Conservation (phyloP, 176 grass and related monocot genomes). For the Rhynchospora tenuis region DNA sequence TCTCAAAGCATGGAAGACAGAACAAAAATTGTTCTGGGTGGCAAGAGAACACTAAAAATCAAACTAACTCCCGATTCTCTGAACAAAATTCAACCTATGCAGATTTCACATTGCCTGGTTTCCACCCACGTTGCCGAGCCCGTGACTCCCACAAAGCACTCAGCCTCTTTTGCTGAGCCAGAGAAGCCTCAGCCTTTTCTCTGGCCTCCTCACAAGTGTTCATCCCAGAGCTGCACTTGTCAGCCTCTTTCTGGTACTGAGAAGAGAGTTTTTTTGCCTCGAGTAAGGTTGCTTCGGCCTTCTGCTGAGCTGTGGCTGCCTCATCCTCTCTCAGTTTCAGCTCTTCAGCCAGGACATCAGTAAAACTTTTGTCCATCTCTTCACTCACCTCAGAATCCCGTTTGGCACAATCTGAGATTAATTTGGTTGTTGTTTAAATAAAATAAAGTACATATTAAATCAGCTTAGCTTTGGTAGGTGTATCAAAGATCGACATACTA, state of each 20-base stretch:
- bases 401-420: slow-evolving; percentile 61
- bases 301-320: slow-evolving; percentile 60
- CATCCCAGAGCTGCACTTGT: slow-evolving; percentile 98
- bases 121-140: slow-evolving; percentile 75
- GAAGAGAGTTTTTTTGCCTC: slow-evolving; percentile 94
- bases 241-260: slow-evolving; percentile 95
- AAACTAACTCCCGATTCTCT: not conserved
- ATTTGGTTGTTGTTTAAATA: not conserved
- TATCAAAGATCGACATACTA: not conserved
- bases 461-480: not conserved
- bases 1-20: not conserved
- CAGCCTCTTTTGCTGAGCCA: slow-evolving; percentile 59
- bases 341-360: slow-evolving; percentile 73
- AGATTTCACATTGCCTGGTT: slow-evolving; percentile 27
- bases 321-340: slow-evolving; percentile 79
- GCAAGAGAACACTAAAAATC: not conserved
- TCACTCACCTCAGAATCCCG: slow-evolving; percentile 45
- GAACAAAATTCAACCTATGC: not conserved
- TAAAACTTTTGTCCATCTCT: slow-evolving; percentile 89
- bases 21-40: not conserved
- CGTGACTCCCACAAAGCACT: slow-evolving; percentile 73
- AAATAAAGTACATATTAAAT: not conserved
- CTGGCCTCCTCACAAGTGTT: slow-evolving; percentile 94
- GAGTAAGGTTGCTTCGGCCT: slow-evolving; percentile 64
- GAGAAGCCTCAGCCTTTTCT: slow-evolving; percentile 56